A percentile compares a stretch with the other conserved stretches of the same genome.
These are phyloP conservation scores for Salix suchowensis DNA, from an alignment of 345 rosid species.

Conservation along the genomic window DNA sequence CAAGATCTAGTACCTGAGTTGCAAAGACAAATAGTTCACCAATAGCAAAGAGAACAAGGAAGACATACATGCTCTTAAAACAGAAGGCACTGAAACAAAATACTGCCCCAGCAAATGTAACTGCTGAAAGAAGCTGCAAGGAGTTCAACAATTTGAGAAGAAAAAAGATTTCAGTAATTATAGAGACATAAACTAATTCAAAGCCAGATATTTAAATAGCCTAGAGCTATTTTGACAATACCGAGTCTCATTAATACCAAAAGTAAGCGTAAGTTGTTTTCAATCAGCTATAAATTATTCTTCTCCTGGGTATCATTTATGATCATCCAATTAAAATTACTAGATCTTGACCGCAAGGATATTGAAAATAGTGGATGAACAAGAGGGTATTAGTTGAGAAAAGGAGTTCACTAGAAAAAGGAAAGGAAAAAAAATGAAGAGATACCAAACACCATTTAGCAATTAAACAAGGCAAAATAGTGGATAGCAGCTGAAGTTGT, in stretches of 20 bases:
- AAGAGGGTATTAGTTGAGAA: neutral
- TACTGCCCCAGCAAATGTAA: constrained; percentile 67
- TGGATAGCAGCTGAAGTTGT: neutral
- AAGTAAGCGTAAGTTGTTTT: too few relatives aligned
- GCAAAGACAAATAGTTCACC: constrained; percentile 90
- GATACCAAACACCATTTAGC: neutral
- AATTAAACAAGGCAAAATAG: neutral
- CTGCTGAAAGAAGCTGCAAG: constrained; percentile 70
- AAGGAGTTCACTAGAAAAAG: neutral
- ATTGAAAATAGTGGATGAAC: neutral
- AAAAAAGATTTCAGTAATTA: neutral
- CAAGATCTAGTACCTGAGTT: constrained; percentile 55
- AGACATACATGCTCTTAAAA: constrained; percentile 74
- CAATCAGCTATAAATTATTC: neutral
- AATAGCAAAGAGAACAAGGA: constrained; percentile 68
- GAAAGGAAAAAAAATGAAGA: too few relatives aligned
- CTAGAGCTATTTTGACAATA: neutral
- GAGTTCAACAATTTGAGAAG: constrained; percentile 8
- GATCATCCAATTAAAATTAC: neutral
- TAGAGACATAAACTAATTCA: neutral
- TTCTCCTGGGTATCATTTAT: neutral
- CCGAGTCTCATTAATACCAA: neutral
- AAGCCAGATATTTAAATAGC: neutral
- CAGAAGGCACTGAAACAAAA: constrained; percentile 86
- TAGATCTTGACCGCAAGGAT: too few relatives aligned